phyloP scores from a whole-genome alignment of 2,329 filamentous ascomycete species.

The Didymella segeticola region DNA sequence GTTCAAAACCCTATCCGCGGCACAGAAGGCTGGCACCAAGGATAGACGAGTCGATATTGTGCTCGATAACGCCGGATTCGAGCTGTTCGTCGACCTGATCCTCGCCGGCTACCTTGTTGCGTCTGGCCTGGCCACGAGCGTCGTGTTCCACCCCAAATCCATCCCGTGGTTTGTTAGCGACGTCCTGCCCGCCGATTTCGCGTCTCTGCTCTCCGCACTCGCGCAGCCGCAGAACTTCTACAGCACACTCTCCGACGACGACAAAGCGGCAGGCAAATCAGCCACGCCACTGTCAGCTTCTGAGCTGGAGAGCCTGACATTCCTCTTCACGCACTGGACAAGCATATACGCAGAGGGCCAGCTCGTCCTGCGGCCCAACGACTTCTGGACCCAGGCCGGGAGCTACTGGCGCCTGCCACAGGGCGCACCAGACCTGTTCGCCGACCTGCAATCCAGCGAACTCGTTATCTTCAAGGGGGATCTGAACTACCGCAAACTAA shows the following conservation, averaged over 20 bases:
- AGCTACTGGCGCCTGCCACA: conserved; percentile 87
- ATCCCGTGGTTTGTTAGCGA: conserved; percentile 99
- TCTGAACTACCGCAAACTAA: conserved; percentile 93
- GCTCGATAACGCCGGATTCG: conserved; percentile 96
- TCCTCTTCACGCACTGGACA: conserved; percentile 84
- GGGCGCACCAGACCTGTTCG: conserved; percentile 69
- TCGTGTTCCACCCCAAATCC: conserved; percentile 90
- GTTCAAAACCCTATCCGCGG: conserved; percentile 71
- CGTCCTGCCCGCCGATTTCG: conserved; percentile 85
- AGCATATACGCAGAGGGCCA: conserved; percentile 81
- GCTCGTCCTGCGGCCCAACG: conserved; percentile 80
- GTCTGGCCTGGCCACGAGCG: conserved; percentile 80
- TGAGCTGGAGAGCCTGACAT: conserved; percentile 72
- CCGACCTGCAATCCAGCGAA: conserved; percentile 82
- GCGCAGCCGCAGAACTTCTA: conserved; percentile 80
- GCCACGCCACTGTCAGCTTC: conserved; percentile 69
- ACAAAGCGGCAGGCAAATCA: conserved; percentile 59
- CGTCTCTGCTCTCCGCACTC: conserved; percentile 80
- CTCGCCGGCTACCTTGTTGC: conserved; percentile 89
- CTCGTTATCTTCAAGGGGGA: conserved; percentile 97
- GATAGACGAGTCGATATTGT: conserved; percentile 90
- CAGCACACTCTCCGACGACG: conserved; percentile 73
- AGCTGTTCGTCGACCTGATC: conserved; percentile 93
- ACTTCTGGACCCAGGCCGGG: conserved; percentile 88
- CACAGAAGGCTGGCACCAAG: conserved; percentile 65